A percentile compares a stretch with the other conserved stretches of the same genome.
Evolutionary conservation across 139 green algal species (phyloP).

Genomic region (Eudorina sp.): DNA sequence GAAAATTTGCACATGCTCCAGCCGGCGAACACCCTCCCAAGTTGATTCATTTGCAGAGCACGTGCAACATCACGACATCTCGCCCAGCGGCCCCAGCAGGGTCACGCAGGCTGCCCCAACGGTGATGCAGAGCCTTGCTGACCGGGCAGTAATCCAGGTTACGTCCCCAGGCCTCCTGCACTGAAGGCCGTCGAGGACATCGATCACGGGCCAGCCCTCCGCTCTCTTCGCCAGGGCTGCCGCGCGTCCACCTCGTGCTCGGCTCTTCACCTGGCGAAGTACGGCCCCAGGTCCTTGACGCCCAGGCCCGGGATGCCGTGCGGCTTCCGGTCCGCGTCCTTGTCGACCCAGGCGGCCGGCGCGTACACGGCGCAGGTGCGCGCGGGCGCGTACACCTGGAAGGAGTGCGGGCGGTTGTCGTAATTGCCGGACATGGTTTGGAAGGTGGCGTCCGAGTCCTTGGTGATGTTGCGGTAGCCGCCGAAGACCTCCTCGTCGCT

Average conservation of each 20-base stretch:
- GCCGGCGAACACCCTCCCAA: too few species aligned
- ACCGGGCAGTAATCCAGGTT: too few species aligned
- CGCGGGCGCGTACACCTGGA: constrained; percentile 65
- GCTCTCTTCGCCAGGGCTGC: too few species aligned
- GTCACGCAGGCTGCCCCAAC: too few species aligned
- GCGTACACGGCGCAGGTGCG: constrained; percentile 92
- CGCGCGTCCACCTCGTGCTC: too few species aligned
- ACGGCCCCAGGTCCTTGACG: constrained; percentile 86
- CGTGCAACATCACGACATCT: too few species aligned
- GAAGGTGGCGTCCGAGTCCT: constrained; percentile 78
- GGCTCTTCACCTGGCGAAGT: constrained; percentile 55
- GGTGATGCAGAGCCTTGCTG: too few species aligned
- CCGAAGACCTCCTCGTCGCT: constrained; percentile 92
- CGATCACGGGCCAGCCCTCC: too few species aligned
- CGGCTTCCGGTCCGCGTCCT: constrained; percentile 76
- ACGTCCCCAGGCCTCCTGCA: too few species aligned
- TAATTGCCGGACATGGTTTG: constrained; percentile 13
- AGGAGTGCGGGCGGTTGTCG: constrained; percentile 58
- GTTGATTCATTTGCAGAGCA: too few species aligned
- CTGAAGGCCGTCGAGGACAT: too few species aligned
- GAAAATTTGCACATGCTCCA: neutral
- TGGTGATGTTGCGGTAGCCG: constrained; percentile 90
- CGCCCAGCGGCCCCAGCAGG: too few species aligned
- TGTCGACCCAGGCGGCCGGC: constrained; percentile 79
- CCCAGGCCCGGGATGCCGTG: constrained; percentile 87